Conservation (phyloP, 192 early-diverging fungal genomes). For the Linnemannia schmuckeri region DNA sequence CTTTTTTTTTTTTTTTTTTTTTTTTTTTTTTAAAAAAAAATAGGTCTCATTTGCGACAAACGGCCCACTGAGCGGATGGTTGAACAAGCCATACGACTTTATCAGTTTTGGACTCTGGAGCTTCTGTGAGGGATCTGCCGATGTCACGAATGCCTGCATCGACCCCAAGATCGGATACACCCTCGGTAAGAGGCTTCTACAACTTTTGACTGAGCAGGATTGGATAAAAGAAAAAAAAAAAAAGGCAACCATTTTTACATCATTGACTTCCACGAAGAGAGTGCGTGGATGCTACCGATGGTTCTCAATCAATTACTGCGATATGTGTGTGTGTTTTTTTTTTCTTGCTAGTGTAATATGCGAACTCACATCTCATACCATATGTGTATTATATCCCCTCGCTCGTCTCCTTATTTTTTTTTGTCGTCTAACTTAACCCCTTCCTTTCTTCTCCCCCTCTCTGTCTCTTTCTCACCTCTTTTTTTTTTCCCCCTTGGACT, state of each 20-base stretch:
- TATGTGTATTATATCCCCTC: background rate
- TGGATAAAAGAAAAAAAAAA: background rate
- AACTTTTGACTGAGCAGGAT: background rate
- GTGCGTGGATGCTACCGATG: too few species aligned
- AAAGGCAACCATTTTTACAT: background rate
- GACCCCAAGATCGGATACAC: slow-evolving; percentile 27
- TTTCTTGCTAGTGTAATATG: too few species aligned
- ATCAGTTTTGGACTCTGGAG: slow-evolving; percentile 45
- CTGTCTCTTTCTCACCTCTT: background rate
- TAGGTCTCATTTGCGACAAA: slow-evolving; percentile 27
- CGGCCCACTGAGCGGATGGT: slow-evolving; percentile 35
- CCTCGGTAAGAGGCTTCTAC: slow-evolving; percentile 15
- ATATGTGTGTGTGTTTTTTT: too few species aligned
- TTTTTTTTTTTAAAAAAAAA: too few species aligned
- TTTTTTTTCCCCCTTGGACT: background rate
- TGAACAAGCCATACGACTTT: slow-evolving; percentile 22
- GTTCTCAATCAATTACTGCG: too few species aligned
- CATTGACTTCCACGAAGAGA: too few species aligned
- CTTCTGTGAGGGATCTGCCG: slow-evolving; percentile 33
- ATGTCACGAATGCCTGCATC: slow-evolving; percentile 23
- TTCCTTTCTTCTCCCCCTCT: background rate
- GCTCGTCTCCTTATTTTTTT: background rate
- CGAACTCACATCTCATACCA: too few species aligned
- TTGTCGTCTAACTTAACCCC: too few species aligned
- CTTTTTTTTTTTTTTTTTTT: background rate